phyloP scores from a whole-genome alignment of 176 grass and related monocot species.

The Alloteropsis semialata region DNA sequence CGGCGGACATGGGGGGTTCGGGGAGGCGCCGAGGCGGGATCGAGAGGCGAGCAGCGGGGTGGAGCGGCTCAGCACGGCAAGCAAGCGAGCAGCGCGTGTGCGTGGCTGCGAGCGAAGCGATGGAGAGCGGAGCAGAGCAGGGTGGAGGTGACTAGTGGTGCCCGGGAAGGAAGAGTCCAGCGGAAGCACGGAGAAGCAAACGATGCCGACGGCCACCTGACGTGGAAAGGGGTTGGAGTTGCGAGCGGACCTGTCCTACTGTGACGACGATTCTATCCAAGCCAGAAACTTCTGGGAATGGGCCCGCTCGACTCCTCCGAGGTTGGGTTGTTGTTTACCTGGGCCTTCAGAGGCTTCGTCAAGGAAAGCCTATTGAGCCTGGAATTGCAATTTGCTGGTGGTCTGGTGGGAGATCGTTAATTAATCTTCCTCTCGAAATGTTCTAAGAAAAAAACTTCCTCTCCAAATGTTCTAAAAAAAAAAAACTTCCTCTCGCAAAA shows the following conservation, averaged over 20 bases:
- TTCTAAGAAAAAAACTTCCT: no score
- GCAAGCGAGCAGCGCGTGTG: background rate
- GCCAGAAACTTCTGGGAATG: background rate
- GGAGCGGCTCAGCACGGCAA: constrained; percentile 20
- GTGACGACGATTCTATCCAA: background rate
- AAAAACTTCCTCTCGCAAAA: no score
- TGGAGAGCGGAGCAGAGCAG: no score
- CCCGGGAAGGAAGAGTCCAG: background rate
- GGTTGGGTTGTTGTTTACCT: no score
- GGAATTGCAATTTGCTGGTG: background rate
- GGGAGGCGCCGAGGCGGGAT: background rate
- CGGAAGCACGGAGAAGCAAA: background rate
- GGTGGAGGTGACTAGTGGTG: background rate
- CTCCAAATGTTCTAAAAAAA: no score
- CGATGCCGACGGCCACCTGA: background rate
- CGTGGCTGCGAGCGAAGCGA: no score
- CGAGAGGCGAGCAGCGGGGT: background rate
- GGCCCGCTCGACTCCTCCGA: background rate
- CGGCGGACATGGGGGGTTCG: background rate
- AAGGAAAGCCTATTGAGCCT: background rate
- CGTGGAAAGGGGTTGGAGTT: constrained; percentile 23
- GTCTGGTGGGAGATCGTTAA: no score
- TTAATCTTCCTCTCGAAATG: no score
- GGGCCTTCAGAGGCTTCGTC: background rate
- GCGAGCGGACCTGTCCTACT: background rate